Conservation (phyloP, 2,329 filamentous ascomycete species). For the Aspergillus sergii region DNA sequence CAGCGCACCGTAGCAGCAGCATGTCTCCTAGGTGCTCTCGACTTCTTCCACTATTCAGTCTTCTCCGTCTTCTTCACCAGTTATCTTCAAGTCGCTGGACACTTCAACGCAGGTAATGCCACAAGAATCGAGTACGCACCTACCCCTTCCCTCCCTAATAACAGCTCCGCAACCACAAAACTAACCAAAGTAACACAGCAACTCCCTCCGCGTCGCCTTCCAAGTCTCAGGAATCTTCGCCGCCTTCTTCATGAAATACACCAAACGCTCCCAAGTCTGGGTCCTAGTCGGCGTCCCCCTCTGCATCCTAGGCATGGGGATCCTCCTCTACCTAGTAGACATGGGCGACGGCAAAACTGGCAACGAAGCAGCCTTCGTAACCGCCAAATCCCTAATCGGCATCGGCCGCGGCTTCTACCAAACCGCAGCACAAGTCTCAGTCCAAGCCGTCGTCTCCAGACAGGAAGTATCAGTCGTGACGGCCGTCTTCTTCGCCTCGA, state of each 20-base stretch:
- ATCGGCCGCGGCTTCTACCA: slow-evolving; percentile 41
- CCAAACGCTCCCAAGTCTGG: slow-evolving; percentile 39
- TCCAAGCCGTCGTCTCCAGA: slow-evolving; percentile 37
- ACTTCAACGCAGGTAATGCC: slow-evolving; percentile 38
- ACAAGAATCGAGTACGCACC: slow-evolving; percentile 29
- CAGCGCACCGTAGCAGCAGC: slow-evolving; percentile 45
- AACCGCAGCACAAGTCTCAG: slow-evolving; percentile 37
- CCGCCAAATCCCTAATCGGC: slow-evolving; percentile 36
- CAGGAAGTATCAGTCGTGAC: slow-evolving; percentile 44
- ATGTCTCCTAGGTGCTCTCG: slow-evolving; percentile 40
- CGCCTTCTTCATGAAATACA: slow-evolving; percentile 41
- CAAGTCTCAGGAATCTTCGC: slow-evolving; percentile 41
- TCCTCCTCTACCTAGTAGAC: slow-evolving; percentile 28
- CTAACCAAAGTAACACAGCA: slow-evolving; percentile 28
- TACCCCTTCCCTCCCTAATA: neutral
- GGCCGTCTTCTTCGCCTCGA: slow-evolving; percentile 39
- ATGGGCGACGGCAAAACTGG: slow-evolving; percentile 27
- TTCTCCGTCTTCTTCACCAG: slow-evolving; percentile 47
- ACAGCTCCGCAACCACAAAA: too few relatives aligned
- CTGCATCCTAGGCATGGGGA: slow-evolving; percentile 39
- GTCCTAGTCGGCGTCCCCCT: slow-evolving; percentile 35
- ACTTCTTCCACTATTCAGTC: slow-evolving; percentile 39
- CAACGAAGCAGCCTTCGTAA: slow-evolving; percentile 40
- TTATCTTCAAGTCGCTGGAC: slow-evolving; percentile 44
- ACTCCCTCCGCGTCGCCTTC: slow-evolving; percentile 36